Base-by-base conservation (phyloP, 805 yeast species). In the Starmerella lactis-condensi region DNA sequence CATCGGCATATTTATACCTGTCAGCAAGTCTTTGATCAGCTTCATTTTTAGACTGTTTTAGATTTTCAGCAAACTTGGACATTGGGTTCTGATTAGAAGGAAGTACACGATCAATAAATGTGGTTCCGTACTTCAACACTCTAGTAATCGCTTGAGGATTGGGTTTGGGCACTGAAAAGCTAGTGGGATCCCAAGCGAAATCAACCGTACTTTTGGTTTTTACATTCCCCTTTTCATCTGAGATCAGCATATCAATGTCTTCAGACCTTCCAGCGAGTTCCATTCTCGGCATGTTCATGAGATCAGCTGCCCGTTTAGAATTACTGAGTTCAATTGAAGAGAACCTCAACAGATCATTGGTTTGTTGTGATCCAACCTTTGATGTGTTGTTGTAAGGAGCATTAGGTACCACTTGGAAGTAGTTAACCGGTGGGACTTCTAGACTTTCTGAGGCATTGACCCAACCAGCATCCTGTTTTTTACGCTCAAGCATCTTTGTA, bases 381-480 rank as follows among this genome's bases (percentile, higher is more conserved):
- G n/a, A 21, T 10, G 23, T 21, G 23, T 21, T 21, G 23, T 21
- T 21, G 23, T 10, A 9, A 16, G 29, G 29, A 7, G 16, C 29
- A 12, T 24, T 8, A 24, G 29, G 29, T 6, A 21, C 12, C n/a
- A 6, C 12, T 14, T 69, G 61, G 5, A 72, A 63, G 32, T 79
- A 65, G 39, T 77, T 71, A 50, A 79, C 74, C 34, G 65, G 71
- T 10, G 95, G 94, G 47, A 73, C 76, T 47, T 68, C 69, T 11
- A 89, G 75, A 55, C 77, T 83, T 56, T 82, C 93, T 3, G 94
- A 77, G 31, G 76, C 61, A 47, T 89, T 89, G 41, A 76, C 67
- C 68, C 73, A 83, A 0, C 76, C 78, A 39, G 63, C 65, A 46
- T 72, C 64, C 41, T 69, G 48, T 34, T 70, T 68, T 26, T 91